Conservation (phyloP, 176 grass and related monocot genomes). For the Juncus inflexus region DNA sequence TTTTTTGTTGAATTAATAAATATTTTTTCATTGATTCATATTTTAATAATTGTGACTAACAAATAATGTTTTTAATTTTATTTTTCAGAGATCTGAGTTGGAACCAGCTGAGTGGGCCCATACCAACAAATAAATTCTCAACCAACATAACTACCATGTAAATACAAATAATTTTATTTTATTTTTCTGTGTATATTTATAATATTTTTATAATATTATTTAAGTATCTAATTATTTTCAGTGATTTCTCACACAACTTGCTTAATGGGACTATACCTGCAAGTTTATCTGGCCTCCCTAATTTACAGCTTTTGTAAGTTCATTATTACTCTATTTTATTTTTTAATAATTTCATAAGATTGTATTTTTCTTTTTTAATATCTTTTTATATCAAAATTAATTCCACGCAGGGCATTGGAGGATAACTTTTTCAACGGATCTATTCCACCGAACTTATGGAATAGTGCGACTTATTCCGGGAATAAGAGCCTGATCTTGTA, state of each 20-base stretch:
- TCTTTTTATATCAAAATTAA: conserved; percentile 19
- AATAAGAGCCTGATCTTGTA: conserved; percentile 82
- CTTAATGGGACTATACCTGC: conserved; percentile 65
- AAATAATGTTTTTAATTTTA: conserved; percentile 16
- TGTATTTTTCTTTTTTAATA: conserved; percentile 2
- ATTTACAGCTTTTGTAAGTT: conserved; percentile 86
- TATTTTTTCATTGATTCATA: conserved; percentile 24
- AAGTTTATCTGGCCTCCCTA: conserved; percentile 66
- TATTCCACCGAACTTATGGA: conserved; percentile 68
- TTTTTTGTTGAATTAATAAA: no score
- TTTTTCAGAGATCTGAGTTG: conserved; percentile 97
- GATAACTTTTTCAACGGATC: conserved; percentile 39
- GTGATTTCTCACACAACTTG: conserved; percentile 69
- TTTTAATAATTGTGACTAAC: conserved; percentile 17
- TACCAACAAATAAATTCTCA: conserved; percentile 66
- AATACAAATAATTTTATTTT: conserved; percentile 6
- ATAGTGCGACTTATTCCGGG: conserved; percentile 43
- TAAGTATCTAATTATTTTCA: conserved; percentile 32
- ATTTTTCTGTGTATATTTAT: conserved; percentile 22
- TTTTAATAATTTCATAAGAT: conserved; percentile 19
- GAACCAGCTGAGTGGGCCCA: conserved; percentile 72
- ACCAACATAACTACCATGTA: conserved; percentile 82
- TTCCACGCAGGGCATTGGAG: conserved; percentile 58
- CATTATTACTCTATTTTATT: conserved; percentile 1
- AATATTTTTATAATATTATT: conserved; percentile 16